Evolutionary conservation across 202 grass and related monocot species (phyloP).

Genomic region (Bolboschoenoplectus hybrid): DNA sequence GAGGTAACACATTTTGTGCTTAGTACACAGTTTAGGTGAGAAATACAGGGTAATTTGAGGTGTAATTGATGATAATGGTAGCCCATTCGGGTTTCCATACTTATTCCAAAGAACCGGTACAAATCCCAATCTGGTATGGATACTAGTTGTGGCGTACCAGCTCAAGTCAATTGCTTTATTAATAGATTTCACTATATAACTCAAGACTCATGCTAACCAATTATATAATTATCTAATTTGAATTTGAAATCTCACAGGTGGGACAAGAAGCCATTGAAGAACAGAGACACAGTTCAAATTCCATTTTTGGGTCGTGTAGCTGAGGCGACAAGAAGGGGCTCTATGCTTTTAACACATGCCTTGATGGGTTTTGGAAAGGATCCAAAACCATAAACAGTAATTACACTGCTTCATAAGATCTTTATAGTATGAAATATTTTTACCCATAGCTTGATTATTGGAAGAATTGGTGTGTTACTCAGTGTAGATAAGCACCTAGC

Average conservation of each 20-base stretch:
- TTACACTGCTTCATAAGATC: background rate
- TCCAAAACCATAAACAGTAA: constrained; percentile 34
- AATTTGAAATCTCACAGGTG: constrained; percentile 48
- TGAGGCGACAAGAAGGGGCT: constrained; percentile 54
- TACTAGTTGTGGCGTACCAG: background rate
- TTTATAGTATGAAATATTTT: background rate
- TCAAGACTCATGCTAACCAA: background rate
- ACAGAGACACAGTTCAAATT: constrained; percentile 56
- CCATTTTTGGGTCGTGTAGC: constrained; percentile 50
- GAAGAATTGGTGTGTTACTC: background rate
- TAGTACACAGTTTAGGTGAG: background rate
- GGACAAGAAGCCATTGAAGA: constrained; percentile 77
- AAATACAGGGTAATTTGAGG: background rate
- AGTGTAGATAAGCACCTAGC: background rate
- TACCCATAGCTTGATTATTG: background rate
- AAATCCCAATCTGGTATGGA: background rate
- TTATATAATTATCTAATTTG: background rate
- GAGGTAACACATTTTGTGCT: background rate
- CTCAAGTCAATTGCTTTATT: background rate
- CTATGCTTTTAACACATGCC: constrained; percentile 77
- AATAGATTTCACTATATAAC: background rate
- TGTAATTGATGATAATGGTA: background rate
- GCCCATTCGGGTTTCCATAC: background rate
- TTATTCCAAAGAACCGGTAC: background rate
- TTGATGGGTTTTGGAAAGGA: constrained; percentile 85